Evolutionary conservation across 2,329 filamentous ascomycete genomes (phyloP), one percentile per base, ranked within the genome.

Genomic region (Botryotinia globosa): DNA sequence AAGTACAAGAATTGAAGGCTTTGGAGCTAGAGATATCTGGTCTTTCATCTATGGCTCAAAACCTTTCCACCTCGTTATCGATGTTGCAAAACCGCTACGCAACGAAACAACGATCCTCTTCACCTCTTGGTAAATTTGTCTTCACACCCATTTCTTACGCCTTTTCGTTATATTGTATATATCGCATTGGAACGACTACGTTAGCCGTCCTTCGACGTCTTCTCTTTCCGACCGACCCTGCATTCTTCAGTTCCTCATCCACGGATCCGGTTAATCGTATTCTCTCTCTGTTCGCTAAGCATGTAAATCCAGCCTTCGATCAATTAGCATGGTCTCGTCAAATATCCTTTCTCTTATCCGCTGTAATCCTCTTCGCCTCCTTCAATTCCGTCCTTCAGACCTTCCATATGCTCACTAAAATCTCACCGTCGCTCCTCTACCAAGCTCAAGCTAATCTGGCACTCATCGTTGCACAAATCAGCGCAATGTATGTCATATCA

Each of bases 381-480:
- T 94, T 94, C 82, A 93, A 91, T 81, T 92, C 90, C 73, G 93
- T 93, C 29, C 85, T 94, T n/a, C 93, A 96, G 80, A 97, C 94
- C 0, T 92, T 95, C 77, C 90, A 91, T 76, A 87, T 97, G 71
- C 93, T 97, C 79, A 89, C 91, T 5, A 90, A 91, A 76, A 92
- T 93, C 83, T 87, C 90, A 14, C 93, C 93, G n/a, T 85, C 85
- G 8, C 81, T 95, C n/a, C 83, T 94, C 16, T 88, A 90, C 75
- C 91, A 92, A 72, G 78, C 79, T 77, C 92, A 92, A 79, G 91
- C 92, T 16, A 94, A 94, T 79, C 85, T 96, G 51, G 92, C 94
- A 1, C 86, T 97, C 20, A 85, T 94, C 61, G 90, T 95, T 51
- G 92, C 90, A 7, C 94, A 97, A 82, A 90, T 97, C 62, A 89